phyloP scores from a whole-genome alignment of 2,329 filamentous ascomycete genomes.

The Pyrenophora teres region DNA sequence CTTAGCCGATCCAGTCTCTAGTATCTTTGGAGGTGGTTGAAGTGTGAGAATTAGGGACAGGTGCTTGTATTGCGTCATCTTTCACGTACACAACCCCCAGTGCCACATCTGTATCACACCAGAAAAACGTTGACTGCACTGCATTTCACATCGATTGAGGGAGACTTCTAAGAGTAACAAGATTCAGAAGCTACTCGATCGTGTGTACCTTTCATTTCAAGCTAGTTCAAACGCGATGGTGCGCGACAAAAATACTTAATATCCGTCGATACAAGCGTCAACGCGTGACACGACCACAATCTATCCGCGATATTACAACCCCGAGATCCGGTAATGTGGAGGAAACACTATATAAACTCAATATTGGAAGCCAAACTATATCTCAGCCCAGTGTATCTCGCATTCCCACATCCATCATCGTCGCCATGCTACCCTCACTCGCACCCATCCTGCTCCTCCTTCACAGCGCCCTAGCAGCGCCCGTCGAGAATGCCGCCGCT shows the following conservation, averaged over 20 bases:
- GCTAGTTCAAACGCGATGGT: too few relatives aligned
- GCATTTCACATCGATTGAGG: too few relatives aligned
- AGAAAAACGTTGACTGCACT: too few relatives aligned
- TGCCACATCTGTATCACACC: too few relatives aligned
- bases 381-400: neutral
- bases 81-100: too few relatives aligned
- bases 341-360: neutral
- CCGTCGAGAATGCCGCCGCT: constrained; percentile 9
- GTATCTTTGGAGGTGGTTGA: constrained; percentile 11
- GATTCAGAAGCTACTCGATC: too few relatives aligned
- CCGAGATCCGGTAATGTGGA: neutral
- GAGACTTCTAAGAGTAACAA: too few relatives aligned
- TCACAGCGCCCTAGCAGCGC: constrained; percentile 12
- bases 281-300: constrained; percentile 14
- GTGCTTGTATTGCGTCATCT: too few relatives aligned
- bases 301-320: constrained; percentile 11
- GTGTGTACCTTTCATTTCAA: too few relatives aligned
- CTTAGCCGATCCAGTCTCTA: neutral
- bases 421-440: constrained; percentile 13
- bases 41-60: neutral
- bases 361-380: neutral
- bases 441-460: constrained; percentile 11
- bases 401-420: neutral
- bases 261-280: constrained; percentile 5
- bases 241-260: neutral